These are phyloP conservation scores for Gossypium longicalyx DNA, from an alignment of 345 rosid genomes.

Conservation along the genomic window DNA sequence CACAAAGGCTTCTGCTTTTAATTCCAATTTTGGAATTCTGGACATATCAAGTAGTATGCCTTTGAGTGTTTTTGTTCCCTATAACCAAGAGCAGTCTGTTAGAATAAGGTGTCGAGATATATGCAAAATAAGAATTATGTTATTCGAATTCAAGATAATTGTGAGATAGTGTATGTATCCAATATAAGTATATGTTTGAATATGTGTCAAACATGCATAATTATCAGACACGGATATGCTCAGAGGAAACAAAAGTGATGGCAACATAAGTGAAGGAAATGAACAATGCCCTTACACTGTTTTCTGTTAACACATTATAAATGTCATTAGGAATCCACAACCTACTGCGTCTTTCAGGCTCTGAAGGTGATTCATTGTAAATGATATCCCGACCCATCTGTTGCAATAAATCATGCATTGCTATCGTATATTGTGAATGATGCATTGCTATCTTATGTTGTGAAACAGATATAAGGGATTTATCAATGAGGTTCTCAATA, in stretches of 20 bases:
- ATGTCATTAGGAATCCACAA: conserved; percentile 2
- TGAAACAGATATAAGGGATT: conserved; percentile 21
- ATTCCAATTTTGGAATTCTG: not conserved
- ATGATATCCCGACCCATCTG: not conserved
- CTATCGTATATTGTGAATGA: conserved; percentile 3
- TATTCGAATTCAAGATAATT: too few species aligned
- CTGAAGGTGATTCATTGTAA: not conserved
- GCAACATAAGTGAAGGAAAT: not conserved
- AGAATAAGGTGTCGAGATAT: not conserved
- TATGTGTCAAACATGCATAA: too few species aligned
- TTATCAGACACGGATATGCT: too few species aligned
- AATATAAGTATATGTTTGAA: too few species aligned
- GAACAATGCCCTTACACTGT: not conserved
- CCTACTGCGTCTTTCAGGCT: not conserved
- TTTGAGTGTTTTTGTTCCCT: not conserved
- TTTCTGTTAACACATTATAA: not conserved
- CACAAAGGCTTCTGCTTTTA: not conserved
- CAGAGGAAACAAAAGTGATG: too few species aligned
- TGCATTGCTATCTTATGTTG: conserved; percentile 20
- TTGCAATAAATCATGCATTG: conserved; percentile 22
- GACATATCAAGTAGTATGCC: not conserved
- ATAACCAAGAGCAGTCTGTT: not conserved
- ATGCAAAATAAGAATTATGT: not conserved
- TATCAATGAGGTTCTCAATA: conserved; percentile 7
- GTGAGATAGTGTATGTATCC: too few species aligned